A percentile compares a stretch with the other conserved stretches of the same genome.
Conservation (phyloP, 2,329 filamentous ascomycete genomes). For the Tolypocladium ophioglossoides region DNA sequence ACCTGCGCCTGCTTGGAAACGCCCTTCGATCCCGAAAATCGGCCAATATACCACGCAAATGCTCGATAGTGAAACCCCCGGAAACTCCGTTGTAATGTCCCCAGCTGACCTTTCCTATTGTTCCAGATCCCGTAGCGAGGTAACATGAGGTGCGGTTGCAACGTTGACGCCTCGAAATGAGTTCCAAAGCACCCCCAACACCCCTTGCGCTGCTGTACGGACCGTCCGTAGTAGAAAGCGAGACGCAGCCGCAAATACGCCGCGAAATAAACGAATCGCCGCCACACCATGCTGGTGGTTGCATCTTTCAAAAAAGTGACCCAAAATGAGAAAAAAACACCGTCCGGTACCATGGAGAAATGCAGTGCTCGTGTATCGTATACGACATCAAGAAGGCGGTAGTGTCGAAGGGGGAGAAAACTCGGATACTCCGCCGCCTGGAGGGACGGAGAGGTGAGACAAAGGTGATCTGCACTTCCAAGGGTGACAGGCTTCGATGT, state of each 20-base stretch:
- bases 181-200: neutral
- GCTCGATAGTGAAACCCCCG: neutral
- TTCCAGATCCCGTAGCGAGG: neutral
- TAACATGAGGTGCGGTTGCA: neutral
- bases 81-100: neutral
- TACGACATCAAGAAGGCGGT: neutral
- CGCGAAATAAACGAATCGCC: neutral
- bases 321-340: neutral
- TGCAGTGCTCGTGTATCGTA: neutral
- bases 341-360: neutral
- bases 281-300: neutral
- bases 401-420: neutral
- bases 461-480: neutral
- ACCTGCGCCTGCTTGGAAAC: neutral
- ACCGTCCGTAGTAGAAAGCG: neutral
- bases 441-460: neutral
- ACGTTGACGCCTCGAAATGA: neutral
- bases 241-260: neutral
- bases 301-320: neutral
- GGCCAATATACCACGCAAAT: neutral
- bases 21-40: neutral
- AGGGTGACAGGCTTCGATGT: neutral
- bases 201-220: neutral
- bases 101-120: no score
- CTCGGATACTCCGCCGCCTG: neutral